Evolutionary conservation across 2,329 filamentous ascomycete species (phyloP).

Genomic region (Blastomyces gilchristii): DNA sequence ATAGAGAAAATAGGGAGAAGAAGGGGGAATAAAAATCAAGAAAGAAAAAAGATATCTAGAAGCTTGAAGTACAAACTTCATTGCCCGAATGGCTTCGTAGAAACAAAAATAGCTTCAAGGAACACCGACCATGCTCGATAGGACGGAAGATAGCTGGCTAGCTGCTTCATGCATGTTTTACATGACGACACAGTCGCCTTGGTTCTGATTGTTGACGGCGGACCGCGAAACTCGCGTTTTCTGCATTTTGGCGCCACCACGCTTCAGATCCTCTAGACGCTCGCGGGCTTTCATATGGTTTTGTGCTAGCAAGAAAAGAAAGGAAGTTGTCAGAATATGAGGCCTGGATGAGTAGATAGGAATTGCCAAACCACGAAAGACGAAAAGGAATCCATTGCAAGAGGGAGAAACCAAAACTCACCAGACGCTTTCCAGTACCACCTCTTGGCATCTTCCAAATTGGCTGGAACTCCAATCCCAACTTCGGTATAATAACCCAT

Average conservation of each 20-base stretch:
- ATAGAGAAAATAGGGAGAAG: too few relatives aligned
- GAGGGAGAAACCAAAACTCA: conserved; percentile 44
- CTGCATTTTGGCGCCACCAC: conserved; percentile 59
- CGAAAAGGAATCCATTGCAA: background rate
- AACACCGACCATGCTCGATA: background rate
- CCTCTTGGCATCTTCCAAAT: conserved; percentile 87
- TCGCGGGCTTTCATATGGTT: conserved; percentile 90
- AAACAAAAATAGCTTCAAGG: too few relatives aligned
- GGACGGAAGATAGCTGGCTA: background rate
- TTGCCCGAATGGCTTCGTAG: background rate
- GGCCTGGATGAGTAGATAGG: background rate
- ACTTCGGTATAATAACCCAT: conserved; percentile 98
- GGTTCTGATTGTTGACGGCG: conserved; percentile 69
- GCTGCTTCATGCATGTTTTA: conserved; percentile 32
- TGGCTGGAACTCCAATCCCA: conserved; percentile 77
- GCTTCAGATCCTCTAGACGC: conserved; percentile 82
- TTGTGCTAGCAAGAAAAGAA: conserved; percentile 53
- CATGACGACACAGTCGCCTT: conserved; percentile 83
- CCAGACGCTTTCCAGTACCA: conserved; percentile 98
- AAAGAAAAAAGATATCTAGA: background rate
- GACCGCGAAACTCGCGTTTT: conserved; percentile 72
- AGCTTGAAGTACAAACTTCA: background rate
- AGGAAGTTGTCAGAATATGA: conserved; percentile 9
- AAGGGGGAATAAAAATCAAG: background rate
- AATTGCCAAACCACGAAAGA: background rate